Evolutionary conservation across 208 protist genomes (phyloP), one percentile per base, ranked within the genome.

Genomic region (Wallacemonas sp.): DNA sequence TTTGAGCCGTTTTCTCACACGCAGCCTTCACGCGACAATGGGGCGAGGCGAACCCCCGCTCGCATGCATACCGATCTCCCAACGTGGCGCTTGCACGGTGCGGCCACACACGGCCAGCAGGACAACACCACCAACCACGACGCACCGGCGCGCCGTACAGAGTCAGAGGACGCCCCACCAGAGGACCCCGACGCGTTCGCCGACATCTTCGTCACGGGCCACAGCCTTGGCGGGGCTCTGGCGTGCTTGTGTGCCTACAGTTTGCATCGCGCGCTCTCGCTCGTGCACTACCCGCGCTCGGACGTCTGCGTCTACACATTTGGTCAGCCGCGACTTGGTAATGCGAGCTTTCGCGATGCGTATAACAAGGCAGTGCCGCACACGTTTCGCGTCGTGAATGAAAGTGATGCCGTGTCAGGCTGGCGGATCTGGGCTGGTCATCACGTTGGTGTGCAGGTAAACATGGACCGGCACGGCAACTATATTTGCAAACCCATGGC

Each of bases 321-420:
- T 62, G 90, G 90, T 1, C 84, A 88, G 56, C 90, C 86, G 14
- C 80, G 83, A 21, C 54, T 95, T n/a, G 87, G 86, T 38, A 93
- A 93, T 56, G 66, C 39, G 11, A 66, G 67, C 11, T 95, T 95
- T 66, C 84, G 86, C 58, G 62, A 66, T 14, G 60, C 79, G 31
- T 95, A 93, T 82, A 82, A 95, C 68, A 75, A 69, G 15, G 78
- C 75, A 8, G 60, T 95, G 21, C 86, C 90, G 11, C 77, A 82
- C 47, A 91, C 82, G 12, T 92, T 91, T 54, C 82, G 90, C 45
- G 79, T 93, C 1, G 90, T 93, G n/a, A 95, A 95, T 55, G 86
- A 95, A 60, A 89, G 79, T 54, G 90, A 95, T 62, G 82, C 74
- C 2, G 86, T 95, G n/a, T 81, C 81, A 1, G 70, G 79, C 17